Base-by-base conservation (phyloP, 2,329 filamentous ascomycete species). In the Niveomyces coronatus region DNA sequence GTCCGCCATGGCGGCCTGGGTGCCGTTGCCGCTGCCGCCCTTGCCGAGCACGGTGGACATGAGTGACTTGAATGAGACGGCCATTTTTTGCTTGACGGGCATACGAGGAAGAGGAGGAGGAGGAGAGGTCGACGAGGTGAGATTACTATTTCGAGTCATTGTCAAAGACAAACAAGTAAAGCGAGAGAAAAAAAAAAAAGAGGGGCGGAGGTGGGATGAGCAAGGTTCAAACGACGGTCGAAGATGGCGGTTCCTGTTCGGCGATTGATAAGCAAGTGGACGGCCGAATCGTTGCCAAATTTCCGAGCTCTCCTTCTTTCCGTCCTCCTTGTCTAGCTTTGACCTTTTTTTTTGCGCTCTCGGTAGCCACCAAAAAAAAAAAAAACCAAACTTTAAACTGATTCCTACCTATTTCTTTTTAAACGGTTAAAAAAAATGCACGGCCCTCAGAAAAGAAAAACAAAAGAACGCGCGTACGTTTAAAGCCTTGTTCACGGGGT, bases 11-110 rank as follows among this genome's bases (percentile, higher is more conserved):
- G 56, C 39, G 9, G 61, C 51, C 34, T 50, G 45, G 20, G 20
- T 9, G 26, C 49, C 40, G 9, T 40, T 44, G 23, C 39, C 44
- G 28, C 43, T 48, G 43, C 50, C 51, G 44, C 35, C 31, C 14
- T 27, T 11, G 31, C 40, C 47, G 43, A 51, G 45, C 31, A 56
- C 59, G 37, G 57, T 52, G 35, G 51, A 55, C 35, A 68, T 48
- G 17, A 68, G 48, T 14, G 58, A 61, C 36, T 60, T 58, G 44
- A 69, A 49, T 6, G 64, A 61, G 13, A 61, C 49, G 5, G 67
- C 60, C 64, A 68, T 68, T 48, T 54, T 63, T 35, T 58, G 52
- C 47, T 57, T 59, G 22, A 48, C 47, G 36, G 56, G 57, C 50
- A 50, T 56, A 45, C 47, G 56, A 42, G 40, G 43, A n/a, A n/a